Evolutionary conservation across 805 yeast species (phyloP), one percentile per base, ranked within the genome.

Genomic region (Maudiozyma saulgeensis): DNA sequence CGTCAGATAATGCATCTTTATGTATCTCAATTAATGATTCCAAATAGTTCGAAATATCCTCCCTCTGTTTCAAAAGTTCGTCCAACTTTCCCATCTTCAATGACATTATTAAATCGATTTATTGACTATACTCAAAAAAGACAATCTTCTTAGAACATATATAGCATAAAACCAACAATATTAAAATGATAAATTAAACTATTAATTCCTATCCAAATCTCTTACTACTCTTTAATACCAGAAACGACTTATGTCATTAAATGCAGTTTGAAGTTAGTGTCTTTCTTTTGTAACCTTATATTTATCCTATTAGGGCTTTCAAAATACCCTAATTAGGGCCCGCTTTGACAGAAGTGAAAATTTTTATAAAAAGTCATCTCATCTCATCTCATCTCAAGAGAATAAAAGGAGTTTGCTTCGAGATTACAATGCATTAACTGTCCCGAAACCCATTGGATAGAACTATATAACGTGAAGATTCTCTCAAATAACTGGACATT

Each of bases 41-140:
- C 18, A 64, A 47, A 32, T 60, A 54, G 25, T 55, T 58, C 15
- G 38, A 42, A 25, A 63, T 58, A 38, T 59, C 59, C 9, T 52
- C 56, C 42, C 54, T 53, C 51, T 62, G 62, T 40, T 54, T 45
- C 46, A 59, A 44, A 1, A 57, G 40, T n/a, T 61, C 61, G 16
- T 64, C 64, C 25, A 57, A 15, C 26, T 39, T 13, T 6, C 26
- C 19, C 26, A 19, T 39, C 11, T 39, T 39, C 38, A 15, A n/a
- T 35, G 18, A 15, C 9, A 13, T 15, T 4, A 32, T 32, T 32
- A 4, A 8, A 11, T 32, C 35, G n/a, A 32, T 13, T 32, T 8
- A 32, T 32, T 21, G 4, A 21, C 23, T 21, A 3, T 21, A 4
- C 4, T 21, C 4, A 21, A 28, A 28, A 9, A 28, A 28, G 28